These are phyloP conservation scores for Metschnikowia lunata DNA, from an alignment of 805 yeast genomes.

Conservation along the genomic window DNA sequence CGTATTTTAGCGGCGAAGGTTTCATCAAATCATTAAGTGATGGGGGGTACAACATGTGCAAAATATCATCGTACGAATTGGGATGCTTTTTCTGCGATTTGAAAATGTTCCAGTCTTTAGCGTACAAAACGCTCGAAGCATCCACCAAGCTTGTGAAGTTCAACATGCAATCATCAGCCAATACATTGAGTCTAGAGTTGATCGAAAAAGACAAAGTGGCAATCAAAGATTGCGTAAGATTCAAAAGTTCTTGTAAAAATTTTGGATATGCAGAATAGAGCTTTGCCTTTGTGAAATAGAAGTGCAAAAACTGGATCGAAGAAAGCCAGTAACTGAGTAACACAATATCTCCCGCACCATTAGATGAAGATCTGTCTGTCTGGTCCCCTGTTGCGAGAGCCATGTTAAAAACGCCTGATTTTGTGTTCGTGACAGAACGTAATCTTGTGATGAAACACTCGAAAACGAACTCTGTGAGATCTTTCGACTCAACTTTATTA, in stretches of 20 bases:
- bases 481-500: constrained; percentile 48
- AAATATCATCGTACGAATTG: constrained; percentile 66
- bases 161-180: constrained; percentile 64
- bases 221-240: constrained; percentile 54
- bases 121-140: constrained; percentile 68
- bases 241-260: constrained; percentile 53
- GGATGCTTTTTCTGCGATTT: constrained; percentile 40
- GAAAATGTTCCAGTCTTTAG: constrained; percentile 58
- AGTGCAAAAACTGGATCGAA: constrained; percentile 68
- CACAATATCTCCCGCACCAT: constrained; percentile 59
- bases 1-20: constrained; percentile 83
- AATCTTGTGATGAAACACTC: constrained; percentile 60
- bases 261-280: constrained; percentile 53
- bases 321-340: constrained; percentile 85
- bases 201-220: constrained; percentile 65
- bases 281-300: constrained; percentile 65
- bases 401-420: constrained; percentile 53
- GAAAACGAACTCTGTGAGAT: constrained; percentile 54
- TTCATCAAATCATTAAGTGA: constrained; percentile 70
- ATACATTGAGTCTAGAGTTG: constrained; percentile 51
- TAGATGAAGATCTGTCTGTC: constrained; percentile 9
- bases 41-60: constrained; percentile 80
- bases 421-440: constrained; percentile 54
- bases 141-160: constrained; percentile 83
- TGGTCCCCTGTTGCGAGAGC: constrained; percentile 22